Evolutionary conservation across 768 basidiomycete species (phyloP), one percentile per base, ranked within the genome.

Genomic region (Mycena rebaudengoi): DNA sequence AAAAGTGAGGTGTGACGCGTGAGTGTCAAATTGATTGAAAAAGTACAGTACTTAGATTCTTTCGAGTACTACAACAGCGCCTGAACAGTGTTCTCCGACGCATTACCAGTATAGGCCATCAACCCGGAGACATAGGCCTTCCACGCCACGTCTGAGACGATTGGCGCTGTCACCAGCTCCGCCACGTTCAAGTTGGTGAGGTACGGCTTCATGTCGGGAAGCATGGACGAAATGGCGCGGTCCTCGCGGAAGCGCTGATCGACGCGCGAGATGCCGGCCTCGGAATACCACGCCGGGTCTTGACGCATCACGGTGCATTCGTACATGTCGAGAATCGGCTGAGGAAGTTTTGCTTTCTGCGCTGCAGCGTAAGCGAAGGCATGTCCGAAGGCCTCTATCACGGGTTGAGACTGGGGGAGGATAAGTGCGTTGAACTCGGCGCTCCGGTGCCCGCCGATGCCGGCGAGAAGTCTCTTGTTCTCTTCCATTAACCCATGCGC

Each of bases 301-400:
- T 80, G 80, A 58, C 83, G 78, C 53, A 88, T 81, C 35, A 83
- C 79, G 6, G 81, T 79, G 54, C 80, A 82, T 68, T 84, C 86
- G 70, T 86, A 90, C 8, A 89, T 70, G 56, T 88, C 85, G 30
- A 89, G 75, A 28, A 90, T 78, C 18, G 80, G 78, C 65, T 78
- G 74, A 3, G 83, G 82, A 28, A 88, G 69, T 4, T 77, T 78
- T 13, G 77, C 75, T 32, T 76, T 74, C 43, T 82, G 60, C 18
- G 82, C 88, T 18, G 84, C 84, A 7, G 86, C 83, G 69, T 88
- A 88, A 3, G 88, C 86, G 40, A 87, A 76, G 16, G 87, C 84
- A 69, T 89, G 86, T 4, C 89, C 88, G 40, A 90, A 84, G n/a
- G 88, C 84, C 75, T 87, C 84, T 53, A 90, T 72, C 7, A 84